Evolutionary conservation across 352 stramenopile species (phyloP).

Genomic region (Aphanomyces astaci): DNA sequence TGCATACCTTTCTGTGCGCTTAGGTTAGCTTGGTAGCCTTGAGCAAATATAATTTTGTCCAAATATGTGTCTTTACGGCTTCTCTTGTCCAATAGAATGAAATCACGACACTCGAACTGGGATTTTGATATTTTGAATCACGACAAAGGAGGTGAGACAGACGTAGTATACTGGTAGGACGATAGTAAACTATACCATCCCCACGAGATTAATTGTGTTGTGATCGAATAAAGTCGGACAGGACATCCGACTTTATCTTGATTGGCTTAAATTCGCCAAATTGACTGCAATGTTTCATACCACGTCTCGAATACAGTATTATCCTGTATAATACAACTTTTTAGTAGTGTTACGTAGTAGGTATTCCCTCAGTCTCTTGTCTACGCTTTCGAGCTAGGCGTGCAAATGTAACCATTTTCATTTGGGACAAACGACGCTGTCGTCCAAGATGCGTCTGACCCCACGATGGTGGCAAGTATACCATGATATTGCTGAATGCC

Average conservation of each 20-base stretch:
- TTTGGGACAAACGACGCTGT: neutral
- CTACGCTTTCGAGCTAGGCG: neutral
- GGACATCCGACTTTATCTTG: neutral
- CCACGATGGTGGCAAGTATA: neutral
- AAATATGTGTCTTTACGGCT: too few species aligned
- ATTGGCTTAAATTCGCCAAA: neutral
- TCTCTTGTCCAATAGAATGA: too few species aligned
- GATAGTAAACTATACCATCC: too few species aligned
- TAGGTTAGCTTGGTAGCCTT: too few species aligned
- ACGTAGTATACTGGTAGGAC: too few species aligned
- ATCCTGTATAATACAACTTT: neutral
- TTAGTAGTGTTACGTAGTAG: neutral
- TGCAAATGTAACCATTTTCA: neutral
- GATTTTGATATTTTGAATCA: too few species aligned
- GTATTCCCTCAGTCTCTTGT: neutral
- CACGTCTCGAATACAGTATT: too few species aligned
- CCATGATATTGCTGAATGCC: neutral
- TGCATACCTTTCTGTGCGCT: neutral
- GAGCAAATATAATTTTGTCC: too few species aligned
- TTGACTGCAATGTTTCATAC: neutral
- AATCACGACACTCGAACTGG: too few species aligned
- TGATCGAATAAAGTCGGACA: neutral
- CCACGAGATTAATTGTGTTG: too few species aligned
- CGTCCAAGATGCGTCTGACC: neutral
- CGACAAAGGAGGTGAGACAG: too few species aligned